phyloP scores from a whole-genome alignment of 805 yeast species.

The Kodamaea kaohsiungensis region DNA sequence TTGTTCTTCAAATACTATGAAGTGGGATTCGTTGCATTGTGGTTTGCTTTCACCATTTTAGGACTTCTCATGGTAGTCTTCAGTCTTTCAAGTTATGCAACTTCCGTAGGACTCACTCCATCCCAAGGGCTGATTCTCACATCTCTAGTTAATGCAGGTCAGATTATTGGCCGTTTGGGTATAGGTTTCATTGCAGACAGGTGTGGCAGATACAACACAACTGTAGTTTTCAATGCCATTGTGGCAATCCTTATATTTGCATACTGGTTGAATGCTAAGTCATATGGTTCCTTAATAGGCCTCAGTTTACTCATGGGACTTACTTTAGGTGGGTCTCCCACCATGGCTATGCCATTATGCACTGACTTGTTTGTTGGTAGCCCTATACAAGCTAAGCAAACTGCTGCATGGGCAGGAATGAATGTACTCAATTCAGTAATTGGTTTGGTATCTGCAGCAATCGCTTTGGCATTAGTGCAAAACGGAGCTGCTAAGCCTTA shows the following conservation, averaged over 20 bases:
- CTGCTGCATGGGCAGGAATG: slow-evolving; percentile 42
- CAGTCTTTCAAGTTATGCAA: slow-evolving; percentile 39
- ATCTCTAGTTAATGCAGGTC: slow-evolving; percentile 42
- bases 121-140: slow-evolving; percentile 34
- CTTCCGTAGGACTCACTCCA: slow-evolving; percentile 43
- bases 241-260: slow-evolving; percentile 31
- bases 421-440: slow-evolving; percentile 31
- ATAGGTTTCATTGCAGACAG: slow-evolving; percentile 50
- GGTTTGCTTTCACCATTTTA: slow-evolving; percentile 40
- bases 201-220: slow-evolving; percentile 46
- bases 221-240: slow-evolving; percentile 20
- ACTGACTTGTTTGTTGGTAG: slow-evolving; percentile 8
- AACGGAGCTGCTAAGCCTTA: slow-evolving; percentile 40
- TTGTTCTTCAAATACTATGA: slow-evolving; percentile 26
- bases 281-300: slow-evolving; percentile 31
- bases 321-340: slow-evolving; percentile 29
- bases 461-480: slow-evolving; percentile 47
- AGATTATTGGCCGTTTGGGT: slow-evolving; percentile 50
- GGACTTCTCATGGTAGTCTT: slow-evolving; percentile 37
- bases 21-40: slow-evolving; percentile 24
- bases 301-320: slow-evolving; percentile 31
- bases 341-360: slow-evolving; percentile 17
- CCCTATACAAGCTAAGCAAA: slow-evolving; percentile 20
- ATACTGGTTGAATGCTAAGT: slow-evolving; percentile 38
- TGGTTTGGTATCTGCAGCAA: slow-evolving; percentile 51